A percentile compares a stretch with the other conserved stretches of the same genome.
Evolutionary conservation across 208 protist species (phyloP).

Genomic region (Acanthamoeba quina): DNA sequence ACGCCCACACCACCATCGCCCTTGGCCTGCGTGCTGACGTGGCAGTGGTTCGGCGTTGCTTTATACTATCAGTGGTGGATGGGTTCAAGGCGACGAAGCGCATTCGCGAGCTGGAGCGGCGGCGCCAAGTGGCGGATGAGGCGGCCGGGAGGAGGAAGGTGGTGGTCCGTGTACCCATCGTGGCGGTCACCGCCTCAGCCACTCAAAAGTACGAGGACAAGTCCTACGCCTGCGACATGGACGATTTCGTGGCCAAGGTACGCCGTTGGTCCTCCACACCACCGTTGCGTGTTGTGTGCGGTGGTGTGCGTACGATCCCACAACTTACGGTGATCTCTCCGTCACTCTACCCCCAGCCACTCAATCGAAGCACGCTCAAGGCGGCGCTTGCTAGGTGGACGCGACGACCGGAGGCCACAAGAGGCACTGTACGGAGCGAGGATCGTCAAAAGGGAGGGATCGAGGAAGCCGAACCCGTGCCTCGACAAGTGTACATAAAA

Average conservation of each 20-base stretch:
- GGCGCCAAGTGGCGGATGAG: background rate
- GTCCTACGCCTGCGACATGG: background rate
- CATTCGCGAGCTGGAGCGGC: background rate
- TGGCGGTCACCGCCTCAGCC: background rate
- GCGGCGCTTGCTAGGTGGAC: background rate
- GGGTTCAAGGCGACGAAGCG: constrained; percentile 48
- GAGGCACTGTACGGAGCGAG: too few species aligned
- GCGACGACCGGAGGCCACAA: too few species aligned
- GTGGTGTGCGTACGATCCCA: background rate
- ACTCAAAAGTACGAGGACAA: background rate
- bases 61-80: constrained; percentile 1
- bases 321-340: background rate
- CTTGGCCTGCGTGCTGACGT: background rate
- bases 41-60: too few species aligned
- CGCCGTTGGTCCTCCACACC: background rate
- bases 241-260: constrained; percentile 32
- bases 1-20: background rate
- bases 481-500: too few species aligned
- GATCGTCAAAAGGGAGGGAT: too few species aligned
- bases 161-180: background rate
- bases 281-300: background rate
- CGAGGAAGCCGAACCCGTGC: too few species aligned
- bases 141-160: background rate
- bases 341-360: background rate
- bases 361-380: background rate